Conservation (phyloP, 495 filamentous ascomycete genomes). For the Aspergillus bridgeri region DNA sequence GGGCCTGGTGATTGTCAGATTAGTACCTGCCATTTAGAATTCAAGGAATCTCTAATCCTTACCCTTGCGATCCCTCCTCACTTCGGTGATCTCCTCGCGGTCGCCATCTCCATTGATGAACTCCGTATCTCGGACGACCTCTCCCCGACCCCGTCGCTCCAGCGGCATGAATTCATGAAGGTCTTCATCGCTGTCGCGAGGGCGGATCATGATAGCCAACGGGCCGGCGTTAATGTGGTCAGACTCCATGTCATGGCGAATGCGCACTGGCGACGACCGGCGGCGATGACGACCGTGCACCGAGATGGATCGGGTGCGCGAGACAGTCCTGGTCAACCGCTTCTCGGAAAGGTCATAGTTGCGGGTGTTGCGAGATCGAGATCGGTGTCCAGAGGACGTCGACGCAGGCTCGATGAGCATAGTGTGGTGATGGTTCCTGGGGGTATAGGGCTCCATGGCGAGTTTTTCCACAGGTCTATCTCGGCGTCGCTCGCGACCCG, state of each 20-base stretch:
- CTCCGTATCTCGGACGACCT: slow-evolving; percentile 41
- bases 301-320: slow-evolving; percentile 39
- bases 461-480: slow-evolving; percentile 31
- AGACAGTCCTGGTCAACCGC: slow-evolving; percentile 24
- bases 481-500: slow-evolving; percentile 21
- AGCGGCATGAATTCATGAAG: slow-evolving; percentile 56
- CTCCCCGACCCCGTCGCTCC: slow-evolving; percentile 39
- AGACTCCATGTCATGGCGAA: slow-evolving; percentile 40
- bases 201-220: slow-evolving; percentile 53
- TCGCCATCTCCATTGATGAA: slow-evolving; percentile 46
- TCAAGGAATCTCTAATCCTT: slow-evolving; percentile 59
- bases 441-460: slow-evolving; percentile 25
- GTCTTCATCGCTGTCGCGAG: slow-evolving; percentile 49
- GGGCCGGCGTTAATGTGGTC: slow-evolving; percentile 48
- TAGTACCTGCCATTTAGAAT: slow-evolving; percentile 38
- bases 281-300: slow-evolving; percentile 35
- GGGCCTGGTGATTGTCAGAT: slow-evolving; percentile 41
- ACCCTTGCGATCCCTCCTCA: slow-evolving; percentile 86
- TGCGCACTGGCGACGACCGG: slow-evolving; percentile 28
- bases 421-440: slow-evolving; percentile 25
- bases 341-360: slow-evolving; percentile 26
- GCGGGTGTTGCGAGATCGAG: slow-evolving; percentile 16
- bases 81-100: slow-evolving; percentile 52
- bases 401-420: slow-evolving; percentile 27
- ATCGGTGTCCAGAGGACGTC: slow-evolving; percentile 28